Evolutionary conservation across 129 eudicot genomes (phyloP).

Genomic region (Flaveria robusta): DNA sequence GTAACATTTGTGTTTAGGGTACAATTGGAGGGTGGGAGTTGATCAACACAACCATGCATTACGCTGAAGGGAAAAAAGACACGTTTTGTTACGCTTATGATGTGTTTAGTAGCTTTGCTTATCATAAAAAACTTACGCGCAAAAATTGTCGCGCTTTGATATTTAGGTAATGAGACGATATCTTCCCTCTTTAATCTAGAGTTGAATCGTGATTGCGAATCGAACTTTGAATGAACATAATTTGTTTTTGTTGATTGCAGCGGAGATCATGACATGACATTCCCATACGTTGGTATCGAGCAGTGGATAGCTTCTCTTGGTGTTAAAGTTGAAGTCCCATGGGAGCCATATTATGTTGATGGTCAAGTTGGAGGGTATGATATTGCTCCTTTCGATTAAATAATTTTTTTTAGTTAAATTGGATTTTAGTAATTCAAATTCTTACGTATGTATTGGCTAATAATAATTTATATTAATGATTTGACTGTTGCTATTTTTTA

Average conservation of each 20-base stretch:
- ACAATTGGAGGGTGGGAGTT: conserved; percentile 29
- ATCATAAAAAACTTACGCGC: conserved; percentile 33
- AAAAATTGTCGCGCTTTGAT: conserved; percentile 33
- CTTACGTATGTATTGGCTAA: too few relatives aligned
- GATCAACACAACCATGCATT: conserved; percentile 29
- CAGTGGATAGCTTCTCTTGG: conserved; percentile 32
- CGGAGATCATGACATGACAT: conserved; percentile 35
- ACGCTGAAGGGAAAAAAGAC: conserved; percentile 20
- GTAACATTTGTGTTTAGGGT: conserved; percentile 18
- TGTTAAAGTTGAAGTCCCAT: conserved; percentile 15
- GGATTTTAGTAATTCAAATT: background rate
- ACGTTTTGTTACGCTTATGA: conserved; percentile 35
- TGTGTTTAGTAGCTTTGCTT: conserved; percentile 22
- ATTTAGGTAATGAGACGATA: conserved; percentile 27
- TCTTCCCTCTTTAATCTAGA: background rate
- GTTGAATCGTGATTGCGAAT: background rate
- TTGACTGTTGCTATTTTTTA: too few relatives aligned
- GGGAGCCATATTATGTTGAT: conserved; percentile 40
- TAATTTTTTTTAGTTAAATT: background rate
- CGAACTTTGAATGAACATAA: background rate
- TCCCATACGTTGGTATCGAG: conserved; percentile 33
- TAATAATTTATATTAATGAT: too few relatives aligned
- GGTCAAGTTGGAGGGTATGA: conserved; percentile 44
- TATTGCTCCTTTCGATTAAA: background rate
- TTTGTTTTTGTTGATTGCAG: background rate